Evolutionary conservation across 1,284 basidiomycete species (phyloP).

Genomic region (Lentinus polychrous): DNA sequence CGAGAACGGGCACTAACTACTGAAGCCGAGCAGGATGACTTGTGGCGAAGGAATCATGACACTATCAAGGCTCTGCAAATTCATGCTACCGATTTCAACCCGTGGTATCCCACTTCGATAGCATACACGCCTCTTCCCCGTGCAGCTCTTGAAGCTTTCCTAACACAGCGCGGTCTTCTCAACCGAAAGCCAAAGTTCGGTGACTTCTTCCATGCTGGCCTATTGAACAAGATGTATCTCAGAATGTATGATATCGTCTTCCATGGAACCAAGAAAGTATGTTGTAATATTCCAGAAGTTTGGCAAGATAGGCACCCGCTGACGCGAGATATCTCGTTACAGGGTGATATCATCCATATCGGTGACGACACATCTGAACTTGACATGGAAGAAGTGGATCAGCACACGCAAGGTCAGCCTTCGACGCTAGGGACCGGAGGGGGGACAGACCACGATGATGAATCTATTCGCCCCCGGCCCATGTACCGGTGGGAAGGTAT

Average conservation of each 20-base stretch:
- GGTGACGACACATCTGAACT: conserved; percentile 45
- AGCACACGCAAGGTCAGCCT: conserved; percentile 40
- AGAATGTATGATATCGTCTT: conserved; percentile 72
- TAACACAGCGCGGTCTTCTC: conserved; percentile 56
- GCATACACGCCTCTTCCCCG: conserved; percentile 73
- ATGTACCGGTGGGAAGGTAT: conserved; percentile 69
- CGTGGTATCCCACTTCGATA: conserved; percentile 67
- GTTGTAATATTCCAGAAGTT: conserved; percentile 11
- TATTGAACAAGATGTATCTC: conserved; percentile 72
- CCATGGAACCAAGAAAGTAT: conserved; percentile 42
- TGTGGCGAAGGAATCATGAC: conserved; percentile 62
- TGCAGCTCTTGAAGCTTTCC: conserved; percentile 55
- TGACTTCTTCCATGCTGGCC: conserved; percentile 60
- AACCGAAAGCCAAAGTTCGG: conserved; percentile 38
- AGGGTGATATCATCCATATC: conserved; percentile 60
- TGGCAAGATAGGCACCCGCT: neutral
- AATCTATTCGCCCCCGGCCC: conserved; percentile 51
- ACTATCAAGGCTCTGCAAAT: conserved; percentile 41
- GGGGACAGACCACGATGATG: conserved; percentile 67
- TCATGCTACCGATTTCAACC: conserved; percentile 61
- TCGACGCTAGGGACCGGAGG: conserved; percentile 61
- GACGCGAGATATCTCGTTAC: conserved; percentile 10
- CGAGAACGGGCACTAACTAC: neutral
- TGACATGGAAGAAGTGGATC: conserved; percentile 56
- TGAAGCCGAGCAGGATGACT: conserved; percentile 46